phyloP scores from a whole-genome alignment of 176 grass and related monocot genomes.

The Saccharum officinarum region DNA sequence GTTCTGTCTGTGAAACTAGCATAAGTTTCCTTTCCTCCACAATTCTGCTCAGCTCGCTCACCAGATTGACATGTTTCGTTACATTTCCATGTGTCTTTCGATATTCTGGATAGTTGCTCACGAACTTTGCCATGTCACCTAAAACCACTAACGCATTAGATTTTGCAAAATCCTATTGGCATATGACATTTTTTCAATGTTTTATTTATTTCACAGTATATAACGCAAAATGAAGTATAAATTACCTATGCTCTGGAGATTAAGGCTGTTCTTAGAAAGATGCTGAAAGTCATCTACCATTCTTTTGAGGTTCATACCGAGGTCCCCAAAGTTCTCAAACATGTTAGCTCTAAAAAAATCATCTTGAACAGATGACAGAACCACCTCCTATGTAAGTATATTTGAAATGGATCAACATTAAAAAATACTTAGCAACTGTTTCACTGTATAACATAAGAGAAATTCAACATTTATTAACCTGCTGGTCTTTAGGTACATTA shows the following conservation, averaged over 20 bases:
- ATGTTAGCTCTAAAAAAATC: slow-evolving; percentile 87
- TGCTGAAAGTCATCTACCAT: slow-evolving; percentile 99
- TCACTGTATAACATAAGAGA: slow-evolving; percentile 24
- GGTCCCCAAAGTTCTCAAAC: slow-evolving; percentile 96
- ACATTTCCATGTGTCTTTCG: slow-evolving; percentile 95
- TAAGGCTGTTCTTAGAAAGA: slow-evolving; percentile 96
- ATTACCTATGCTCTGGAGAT: slow-evolving; percentile 92
- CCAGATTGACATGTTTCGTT: slow-evolving; percentile 93
- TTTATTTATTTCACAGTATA: slow-evolving; percentile 29
- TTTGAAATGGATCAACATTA: slow-evolving; percentile 40
- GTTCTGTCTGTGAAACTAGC: slow-evolving; percentile 93
- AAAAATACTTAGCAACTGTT: slow-evolving; percentile 2
- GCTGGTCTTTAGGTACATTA: slow-evolving; percentile 90
- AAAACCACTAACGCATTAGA: slow-evolving; percentile 23
- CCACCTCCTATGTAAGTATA: slow-evolving; percentile 76
- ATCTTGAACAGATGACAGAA: slow-evolving; percentile 93
- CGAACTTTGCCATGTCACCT: slow-evolving; percentile 96
- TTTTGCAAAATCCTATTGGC: neutral
- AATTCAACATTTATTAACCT: slow-evolving; percentile 55
- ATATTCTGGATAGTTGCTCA: slow-evolving; percentile 95
- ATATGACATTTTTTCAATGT: neutral
- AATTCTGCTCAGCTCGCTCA: slow-evolving; percentile 97
- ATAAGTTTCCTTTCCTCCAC: slow-evolving; percentile 94
- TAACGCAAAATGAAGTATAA: slow-evolving; percentile 18
- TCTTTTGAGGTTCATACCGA: slow-evolving; percentile 99